Percentiles rank a stretch among this genome's conserved stretches.
These are phyloP conservation scores for Diaporthe sp. DNA, from an alignment of 2,329 filamentous ascomycete species.

Conservation along the genomic window DNA sequence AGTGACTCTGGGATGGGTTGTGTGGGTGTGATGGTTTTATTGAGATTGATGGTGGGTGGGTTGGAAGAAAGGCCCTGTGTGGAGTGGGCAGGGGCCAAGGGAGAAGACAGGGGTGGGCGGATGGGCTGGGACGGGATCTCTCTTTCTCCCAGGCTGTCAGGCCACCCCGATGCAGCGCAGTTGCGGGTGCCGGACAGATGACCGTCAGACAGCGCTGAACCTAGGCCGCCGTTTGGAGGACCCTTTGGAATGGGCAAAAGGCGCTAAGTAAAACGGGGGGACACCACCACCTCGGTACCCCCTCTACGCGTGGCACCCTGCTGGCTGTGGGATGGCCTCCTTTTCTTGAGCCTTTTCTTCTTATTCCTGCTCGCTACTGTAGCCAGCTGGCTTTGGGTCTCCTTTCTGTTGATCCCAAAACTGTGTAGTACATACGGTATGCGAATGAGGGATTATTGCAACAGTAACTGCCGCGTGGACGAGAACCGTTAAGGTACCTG, in stretches of 20 bases:
- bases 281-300: not conserved
- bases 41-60: conserved; percentile 32
- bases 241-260: conserved; percentile 27
- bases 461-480: not conserved
- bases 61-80: conserved; percentile 14
- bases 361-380: not conserved
- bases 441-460: not conserved
- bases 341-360: not conserved
- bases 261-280: conserved; percentile 27
- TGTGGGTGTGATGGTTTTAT: conserved; percentile 30
- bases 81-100: conserved; percentile 14
- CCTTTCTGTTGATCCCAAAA: not conserved
- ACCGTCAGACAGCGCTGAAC: conserved; percentile 12
- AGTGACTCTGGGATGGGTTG: conserved; percentile 19
- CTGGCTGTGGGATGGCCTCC: conserved; percentile 1
- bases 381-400: not conserved
- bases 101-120: conserved; percentile 19
- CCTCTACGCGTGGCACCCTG: not conserved
- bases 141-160: conserved; percentile 30
- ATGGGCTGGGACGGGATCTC: conserved; percentile 17
- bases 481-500: not conserved
- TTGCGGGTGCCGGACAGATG: not conserved
- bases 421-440: not conserved
- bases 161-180: conserved; percentile 19
- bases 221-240: conserved; percentile 3